Evolutionary conservation across 805 yeast genomes (phyloP).

Genomic region (Saturnispora silvae): DNA sequence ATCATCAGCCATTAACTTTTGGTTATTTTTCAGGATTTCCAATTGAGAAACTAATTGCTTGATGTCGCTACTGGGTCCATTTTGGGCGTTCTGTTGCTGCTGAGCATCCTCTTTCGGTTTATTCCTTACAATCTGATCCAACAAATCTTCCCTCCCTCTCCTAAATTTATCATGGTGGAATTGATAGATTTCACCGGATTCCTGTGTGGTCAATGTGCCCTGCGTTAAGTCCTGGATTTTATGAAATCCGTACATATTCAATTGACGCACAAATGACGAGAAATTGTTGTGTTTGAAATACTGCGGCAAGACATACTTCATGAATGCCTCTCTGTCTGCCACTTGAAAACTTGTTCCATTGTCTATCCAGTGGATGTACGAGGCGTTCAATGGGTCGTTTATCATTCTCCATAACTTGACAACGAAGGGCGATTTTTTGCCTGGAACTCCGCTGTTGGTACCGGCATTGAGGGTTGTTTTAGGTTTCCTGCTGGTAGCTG

Average conservation of each 20-base stretch:
- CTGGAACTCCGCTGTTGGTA: slow-evolving; percentile 10
- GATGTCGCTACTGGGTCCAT: too few species aligned
- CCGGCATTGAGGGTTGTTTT: too few species aligned
- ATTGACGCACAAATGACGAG: slow-evolving; percentile 90
- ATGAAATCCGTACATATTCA: slow-evolving; percentile 99
- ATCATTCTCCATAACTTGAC: slow-evolving; percentile 94
- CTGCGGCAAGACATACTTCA: slow-evolving; percentile 74
- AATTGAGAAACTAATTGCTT: slow-evolving; percentile 55
- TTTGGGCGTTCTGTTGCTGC: slow-evolving; percentile 31
- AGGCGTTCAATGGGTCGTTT: slow-evolving; percentile 60
- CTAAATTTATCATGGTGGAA: slow-evolving; percentile 76
- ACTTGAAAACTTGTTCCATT: slow-evolving; percentile 85
- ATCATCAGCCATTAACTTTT: slow-evolving; percentile 74
- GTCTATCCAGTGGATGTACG: slow-evolving; percentile 72
- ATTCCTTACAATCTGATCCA: slow-evolving; percentile 80
- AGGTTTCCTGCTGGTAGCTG: too few species aligned
- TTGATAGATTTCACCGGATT: slow-evolving; percentile 80
- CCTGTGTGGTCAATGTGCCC: slow-evolving; percentile 48
- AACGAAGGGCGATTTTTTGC: slow-evolving; percentile 80
- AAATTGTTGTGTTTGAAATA: slow-evolving; percentile 94
- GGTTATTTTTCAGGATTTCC: slow-evolving; percentile 67
- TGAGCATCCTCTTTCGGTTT: slow-evolving; percentile 33
- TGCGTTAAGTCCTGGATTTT: slow-evolving; percentile 86
- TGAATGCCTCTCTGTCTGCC: slow-evolving; percentile 72
- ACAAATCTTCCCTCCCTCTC: slow-evolving; percentile 68